Conservation (phyloP, 805 yeast genomes). For the Pichia exigua region DNA sequence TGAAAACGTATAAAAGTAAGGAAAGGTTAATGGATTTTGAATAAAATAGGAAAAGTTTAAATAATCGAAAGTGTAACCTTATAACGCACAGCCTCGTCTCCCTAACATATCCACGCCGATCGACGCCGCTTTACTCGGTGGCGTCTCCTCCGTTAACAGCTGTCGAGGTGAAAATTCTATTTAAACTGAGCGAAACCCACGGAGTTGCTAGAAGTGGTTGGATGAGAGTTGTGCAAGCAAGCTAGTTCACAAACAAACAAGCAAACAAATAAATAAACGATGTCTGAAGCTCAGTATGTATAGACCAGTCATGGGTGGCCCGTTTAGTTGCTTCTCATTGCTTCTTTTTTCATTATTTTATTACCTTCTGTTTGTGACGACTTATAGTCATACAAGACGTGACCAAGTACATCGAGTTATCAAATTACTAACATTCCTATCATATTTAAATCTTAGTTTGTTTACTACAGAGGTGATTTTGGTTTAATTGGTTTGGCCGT, state of each 20-base stretch:
- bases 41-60: too few relatives aligned
- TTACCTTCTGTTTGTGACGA: background rate
- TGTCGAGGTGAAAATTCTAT: background rate
- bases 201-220: background rate
- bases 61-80: too few relatives aligned
- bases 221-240: background rate
- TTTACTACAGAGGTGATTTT: conserved; percentile 67
- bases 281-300: conserved; percentile 8
- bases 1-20: too few relatives aligned
- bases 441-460: background rate
- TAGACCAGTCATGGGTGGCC: too few relatives aligned
- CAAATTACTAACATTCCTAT: background rate
- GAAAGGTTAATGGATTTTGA: too few relatives aligned
- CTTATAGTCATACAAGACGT: background rate
- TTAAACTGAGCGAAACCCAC: background rate
- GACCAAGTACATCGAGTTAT: background rate
- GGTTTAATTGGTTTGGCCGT: conserved; percentile 99
- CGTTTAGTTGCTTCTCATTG: background rate
- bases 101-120: too few relatives aligned
- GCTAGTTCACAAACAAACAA: background rate
- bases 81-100: too few relatives aligned
- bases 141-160: background rate
- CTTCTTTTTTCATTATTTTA: background rate
- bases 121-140: background rate
- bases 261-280: background rate